A percentile compares a stretch with the other conserved stretches of the same genome.
Conservation (phyloP, 306 rosid species). For the cucumber (Cucumis sativus) region Cucumber_9930_V3 NC_026659.2:7417501-7418000, state of each 20-base stretch:
- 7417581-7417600: conserved; percentile 61
- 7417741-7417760: conserved; percentile 29
- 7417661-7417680: not conserved
- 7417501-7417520: conserved; percentile 66
- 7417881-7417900: conserved; percentile 30
- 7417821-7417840: conserved; percentile 27
- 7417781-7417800: conserved; percentile 30
- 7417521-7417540: conserved; percentile 54
- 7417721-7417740: conserved; percentile 33
- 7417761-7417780: conserved; percentile 36
- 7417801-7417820: conserved; percentile 28
- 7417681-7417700: not conserved
- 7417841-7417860: conserved; percentile 26
- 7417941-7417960: conserved; percentile 49
- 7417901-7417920: conserved; percentile 28
- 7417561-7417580: conserved; percentile 54
- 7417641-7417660: not conserved
- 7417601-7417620: conserved; percentile 37
- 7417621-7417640: conserved; percentile 25
- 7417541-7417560: conserved; percentile 72
- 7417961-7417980: conserved; percentile 18
- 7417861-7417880: conserved; percentile 43
- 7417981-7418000: conserved; percentile 35
- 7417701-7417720: not conserved
- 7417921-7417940: conserved; percentile 43